Conservation (phyloP, 2,329 filamentous ascomycete species). For the Phialophora expanda region DNA sequence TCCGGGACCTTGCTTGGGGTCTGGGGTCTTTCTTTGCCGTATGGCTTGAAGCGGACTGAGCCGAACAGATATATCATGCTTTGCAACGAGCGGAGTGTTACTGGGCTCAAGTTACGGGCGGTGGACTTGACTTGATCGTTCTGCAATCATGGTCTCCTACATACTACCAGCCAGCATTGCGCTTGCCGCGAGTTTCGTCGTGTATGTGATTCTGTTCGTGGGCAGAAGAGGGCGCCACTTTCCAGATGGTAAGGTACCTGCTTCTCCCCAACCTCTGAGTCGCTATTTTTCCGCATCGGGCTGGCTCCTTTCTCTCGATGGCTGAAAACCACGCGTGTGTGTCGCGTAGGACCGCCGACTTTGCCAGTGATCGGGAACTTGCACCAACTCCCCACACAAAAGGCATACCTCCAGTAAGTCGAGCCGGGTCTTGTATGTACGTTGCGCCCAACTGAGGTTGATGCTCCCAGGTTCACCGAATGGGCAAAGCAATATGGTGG, state of each 20-base stretch:
- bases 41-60: background rate
- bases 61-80: constrained; percentile 4
- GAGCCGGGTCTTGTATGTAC: background rate
- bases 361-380: constrained; percentile 57
- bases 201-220: constrained; percentile 16
- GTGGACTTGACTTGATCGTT: background rate
- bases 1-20: background rate
- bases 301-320: background rate
- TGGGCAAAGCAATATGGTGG: constrained; percentile 52
- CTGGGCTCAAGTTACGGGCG: background rate
- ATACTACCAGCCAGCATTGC: constrained; percentile 4
- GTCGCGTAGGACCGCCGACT: constrained; percentile 46
- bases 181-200: constrained; percentile 12
- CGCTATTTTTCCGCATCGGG: background rate
- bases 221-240: constrained; percentile 22
- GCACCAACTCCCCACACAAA: constrained; percentile 46
- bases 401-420: constrained; percentile 41
- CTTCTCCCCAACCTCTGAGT: too few relatives aligned
- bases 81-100: background rate
- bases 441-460: background rate
- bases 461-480: constrained; percentile 47
- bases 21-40: background rate
- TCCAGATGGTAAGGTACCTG: constrained; percentile 19
- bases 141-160: constrained; percentile 7
- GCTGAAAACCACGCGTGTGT: too few relatives aligned